Conservation (phyloP, 352 stramenopile species). For the Phytophthora megakarya region DNA sequence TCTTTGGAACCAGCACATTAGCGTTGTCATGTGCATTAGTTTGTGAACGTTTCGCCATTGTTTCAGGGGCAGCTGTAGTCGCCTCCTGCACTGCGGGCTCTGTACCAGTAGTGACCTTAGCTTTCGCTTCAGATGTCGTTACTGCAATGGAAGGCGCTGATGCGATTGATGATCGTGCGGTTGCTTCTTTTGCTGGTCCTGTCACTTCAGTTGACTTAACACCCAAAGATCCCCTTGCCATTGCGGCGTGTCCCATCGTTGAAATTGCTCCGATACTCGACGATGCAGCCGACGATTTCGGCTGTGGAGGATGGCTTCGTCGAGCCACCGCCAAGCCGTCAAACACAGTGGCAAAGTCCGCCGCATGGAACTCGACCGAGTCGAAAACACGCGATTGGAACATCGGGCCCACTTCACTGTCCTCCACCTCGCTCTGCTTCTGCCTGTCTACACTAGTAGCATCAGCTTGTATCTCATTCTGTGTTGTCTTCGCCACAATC, state of each 20-base stretch:
- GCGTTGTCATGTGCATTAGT: slow-evolving; percentile 5
- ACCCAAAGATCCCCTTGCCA: neutral
- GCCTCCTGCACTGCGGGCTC: neutral
- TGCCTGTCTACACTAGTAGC: neutral
- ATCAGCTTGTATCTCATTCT: neutral
- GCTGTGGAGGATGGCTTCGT: slow-evolving; percentile 31
- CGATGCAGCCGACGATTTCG: slow-evolving; percentile 1
- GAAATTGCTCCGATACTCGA: slow-evolving; percentile 16
- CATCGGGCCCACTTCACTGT: slow-evolving; percentile 3
- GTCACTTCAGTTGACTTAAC: slow-evolving; percentile 7
- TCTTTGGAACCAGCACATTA: slow-evolving; percentile 34
- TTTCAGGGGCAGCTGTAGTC: neutral
- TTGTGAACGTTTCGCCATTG: neutral
- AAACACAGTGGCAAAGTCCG: slow-evolving; percentile 49
- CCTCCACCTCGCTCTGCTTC: neutral
- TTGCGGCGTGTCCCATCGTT: neutral
- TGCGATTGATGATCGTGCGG: neutral
- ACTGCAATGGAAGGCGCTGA: neutral
- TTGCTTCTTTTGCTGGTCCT: slow-evolving; percentile 5
- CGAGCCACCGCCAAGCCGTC: slow-evolving; percentile 50
- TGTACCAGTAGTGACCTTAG: neutral
- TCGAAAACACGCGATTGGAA: slow-evolving; percentile 54
- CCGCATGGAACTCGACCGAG: slow-evolving; percentile 38
- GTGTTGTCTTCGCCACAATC: neutral
- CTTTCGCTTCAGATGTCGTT: neutral